Evolutionary conservation across 2,329 filamentous ascomycete genomes (phyloP), one percentile per base, ranked within the genome.

Genomic region (Colletotrichum filicis): DNA sequence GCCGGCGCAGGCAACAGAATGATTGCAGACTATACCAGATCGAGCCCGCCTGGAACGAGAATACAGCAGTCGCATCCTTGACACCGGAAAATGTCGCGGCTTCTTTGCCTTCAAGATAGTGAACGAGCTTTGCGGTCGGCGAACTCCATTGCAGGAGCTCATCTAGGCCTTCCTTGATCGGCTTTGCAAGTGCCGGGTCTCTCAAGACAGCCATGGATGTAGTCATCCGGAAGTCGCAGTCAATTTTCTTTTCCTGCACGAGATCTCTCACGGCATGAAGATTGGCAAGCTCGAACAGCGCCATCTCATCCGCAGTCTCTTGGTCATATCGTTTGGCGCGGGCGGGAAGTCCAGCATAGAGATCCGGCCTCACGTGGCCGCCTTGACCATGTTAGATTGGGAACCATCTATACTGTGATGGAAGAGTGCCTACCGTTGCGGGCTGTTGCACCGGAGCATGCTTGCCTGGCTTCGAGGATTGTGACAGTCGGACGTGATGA

Each of bases 11-110:
- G 12, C 19, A 4, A 42, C 24, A 12, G 46, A 5, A 9, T 26
- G 7, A 3, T 4, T 4, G 8, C 9, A 57, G 37, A 28, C 46
- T 37, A 19, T 73, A 73, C 86, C 86, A 88, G 49, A 88, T 76
- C 61, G 85, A 83, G n/a, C 71, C 73, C 2, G 73, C 65, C n/a
- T 74, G 46, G 24, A 74, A 82, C 1, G 77, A 75, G 35, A 83
- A 81, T 49, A 79, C 81, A 2, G 78, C 79, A 24, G 75, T 71
- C 0, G 83, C 82, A 11, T 78, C 81, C 65, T 82, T 84, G 14
- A 85, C 82, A 0, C 82, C 79, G 0, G 82, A 83, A 59, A 81
- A 76, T 76, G 81, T 67, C 65, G 81, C 77, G 11, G 81, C 80
- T 9, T 77, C 68, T 9, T 77, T 74, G 1, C 74, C 62, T 0